Evolutionary conservation across 768 basidiomycete species (phyloP).

Genomic region (Albatrellus ellisii): DNA sequence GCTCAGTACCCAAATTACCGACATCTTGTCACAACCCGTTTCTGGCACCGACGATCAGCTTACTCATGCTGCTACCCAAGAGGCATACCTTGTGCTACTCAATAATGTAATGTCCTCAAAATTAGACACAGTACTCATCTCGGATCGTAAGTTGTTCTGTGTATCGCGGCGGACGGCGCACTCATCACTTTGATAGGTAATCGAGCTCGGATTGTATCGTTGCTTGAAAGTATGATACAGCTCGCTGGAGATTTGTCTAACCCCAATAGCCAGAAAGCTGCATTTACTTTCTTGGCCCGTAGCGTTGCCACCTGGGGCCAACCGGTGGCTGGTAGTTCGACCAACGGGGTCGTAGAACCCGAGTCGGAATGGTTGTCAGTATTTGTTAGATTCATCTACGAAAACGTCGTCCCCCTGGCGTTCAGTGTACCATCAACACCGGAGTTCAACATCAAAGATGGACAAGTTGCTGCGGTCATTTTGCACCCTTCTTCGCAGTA

Average conservation of each 20-base stretch:
- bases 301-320: conserved; percentile 61
- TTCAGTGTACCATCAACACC: conserved; percentile 72
- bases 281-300: conserved; percentile 65
- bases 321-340: conserved; percentile 23
- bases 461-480: conserved; percentile 71
- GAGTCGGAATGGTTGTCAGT: conserved; percentile 49
- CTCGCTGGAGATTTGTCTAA: conserved; percentile 71
- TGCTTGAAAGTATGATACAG: conserved; percentile 62
- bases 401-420: conserved; percentile 66
- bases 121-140: conserved; percentile 75
- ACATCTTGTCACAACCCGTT: conserved; percentile 68
- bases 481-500: neutral
- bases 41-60: conserved; percentile 80
- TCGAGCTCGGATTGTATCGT: conserved; percentile 47
- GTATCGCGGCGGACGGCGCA: too few species aligned
- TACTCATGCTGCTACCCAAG: conserved; percentile 70
- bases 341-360: conserved; percentile 11
- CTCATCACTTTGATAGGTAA: conserved; percentile 38
- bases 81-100: conserved; percentile 76
- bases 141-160: conserved; percentile 69
- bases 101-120: conserved; percentile 72
- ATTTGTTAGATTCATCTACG: conserved; percentile 87
- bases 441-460: conserved; percentile 81
- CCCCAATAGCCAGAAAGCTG: conserved; percentile 60
- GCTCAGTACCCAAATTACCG: conserved; percentile 69